Base-by-base conservation (phyloP, 306 rosid genomes). In the Adenanthera pavonina region DNA sequence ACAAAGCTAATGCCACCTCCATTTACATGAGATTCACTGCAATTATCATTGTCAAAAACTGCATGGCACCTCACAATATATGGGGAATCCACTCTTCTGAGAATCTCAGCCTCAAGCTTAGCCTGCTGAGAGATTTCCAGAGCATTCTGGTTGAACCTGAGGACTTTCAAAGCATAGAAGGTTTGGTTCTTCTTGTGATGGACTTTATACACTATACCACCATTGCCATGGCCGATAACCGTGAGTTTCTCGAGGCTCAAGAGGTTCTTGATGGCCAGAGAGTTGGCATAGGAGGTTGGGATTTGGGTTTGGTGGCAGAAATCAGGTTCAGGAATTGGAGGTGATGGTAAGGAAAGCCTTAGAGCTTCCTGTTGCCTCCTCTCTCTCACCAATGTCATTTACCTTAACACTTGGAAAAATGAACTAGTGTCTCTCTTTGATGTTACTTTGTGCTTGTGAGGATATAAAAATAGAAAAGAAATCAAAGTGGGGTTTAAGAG, bases 141-240 rank as follows among this genome's bases (percentile, higher is more conserved):
- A 16, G 35, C 74, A 35, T 80, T 72, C 36, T 82, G 80, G 61
- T 84, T 52, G 54, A 85, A 78, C 7, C 87, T 75, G 73, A 89
- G 80, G 49, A 90, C 89, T 77, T 90, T 92, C 76, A 92, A 77
- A 1, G 94, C 94, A 38, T 90, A 90, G 9, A 86, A 75, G 2
- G 88, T 75, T n/a, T 80, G 44, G 41, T 65, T 88, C 62, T 84
- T 80, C 69, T 79, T 86, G 81, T 90, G 82, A 25, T 81, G 80
- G 14, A 89, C 97, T 84, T 89, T 92, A 10, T 92, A 90, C 71
- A 90, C 92, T 0, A 78, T 88, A 80, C 92, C 85, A 14, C 93
- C 89, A 17, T 81, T 84, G 2, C 97, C 94, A 36, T 90, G 92
- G 71, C 92, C 92, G 0, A 92, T 84, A 76, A 88, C 87, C 1